Conservation (phyloP, 139 green algal species). For the Coccomyxa sp. region DNA sequence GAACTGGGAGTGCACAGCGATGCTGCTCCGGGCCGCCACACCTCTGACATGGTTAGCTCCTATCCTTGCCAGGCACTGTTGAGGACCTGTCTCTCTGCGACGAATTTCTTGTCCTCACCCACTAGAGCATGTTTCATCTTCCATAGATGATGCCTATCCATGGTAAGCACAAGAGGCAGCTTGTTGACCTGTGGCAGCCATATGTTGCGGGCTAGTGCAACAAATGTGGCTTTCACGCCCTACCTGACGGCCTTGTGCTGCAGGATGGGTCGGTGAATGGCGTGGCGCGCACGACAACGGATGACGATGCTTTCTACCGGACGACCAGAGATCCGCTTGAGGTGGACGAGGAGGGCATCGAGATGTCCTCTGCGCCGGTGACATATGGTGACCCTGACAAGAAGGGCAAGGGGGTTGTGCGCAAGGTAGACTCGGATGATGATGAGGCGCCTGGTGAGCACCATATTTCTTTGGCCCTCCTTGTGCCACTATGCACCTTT, state of each 20-base stretch:
- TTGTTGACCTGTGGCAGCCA: neutral
- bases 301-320: neutral
- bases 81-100: neutral
- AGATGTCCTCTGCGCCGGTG: slow-evolving; percentile 3
- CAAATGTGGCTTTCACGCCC: neutral
- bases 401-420: neutral
- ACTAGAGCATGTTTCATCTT: too few species aligned
- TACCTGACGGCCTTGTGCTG: neutral
- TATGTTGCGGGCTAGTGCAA: neutral
- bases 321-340: neutral
- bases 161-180: neutral
- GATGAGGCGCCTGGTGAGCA: neutral
- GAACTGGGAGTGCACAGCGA: slow-evolving; percentile 30
- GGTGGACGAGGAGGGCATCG: neutral
- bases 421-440: neutral
- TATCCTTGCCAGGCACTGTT: neutral
- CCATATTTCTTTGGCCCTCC: neutral
- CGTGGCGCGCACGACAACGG: neutral
- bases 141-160: too few species aligned
- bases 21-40: neutral
- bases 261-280: neutral
- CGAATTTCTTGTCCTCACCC: neutral
- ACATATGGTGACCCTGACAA: neutral
- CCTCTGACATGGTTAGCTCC: neutral
- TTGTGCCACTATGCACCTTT: neutral